Evolutionary conservation across 1,284 basidiomycete species (phyloP).

Genomic region (Leccinum subrobustum): DNA sequence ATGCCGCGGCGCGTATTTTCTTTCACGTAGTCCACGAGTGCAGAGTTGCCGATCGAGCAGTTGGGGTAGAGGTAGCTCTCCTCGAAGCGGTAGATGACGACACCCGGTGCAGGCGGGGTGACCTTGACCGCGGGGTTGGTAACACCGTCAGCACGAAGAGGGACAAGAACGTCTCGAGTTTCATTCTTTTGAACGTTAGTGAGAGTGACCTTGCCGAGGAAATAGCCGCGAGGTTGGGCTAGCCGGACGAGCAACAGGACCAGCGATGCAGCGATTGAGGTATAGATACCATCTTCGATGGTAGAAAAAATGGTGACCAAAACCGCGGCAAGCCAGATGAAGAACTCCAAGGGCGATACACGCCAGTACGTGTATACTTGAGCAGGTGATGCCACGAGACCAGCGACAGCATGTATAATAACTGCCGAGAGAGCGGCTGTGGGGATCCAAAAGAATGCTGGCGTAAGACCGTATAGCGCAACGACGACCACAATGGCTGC

Average conservation of each 20-base stretch:
- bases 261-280: slow-evolving; percentile 78
- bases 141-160: slow-evolving; percentile 63
- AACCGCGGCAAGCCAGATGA: slow-evolving; percentile 90
- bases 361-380: slow-evolving; percentile 95
- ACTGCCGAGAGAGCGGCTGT: slow-evolving; percentile 82
- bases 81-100: slow-evolving; percentile 92
- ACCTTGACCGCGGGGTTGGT: slow-evolving; percentile 76
- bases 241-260: slow-evolving; percentile 87
- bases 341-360: slow-evolving; percentile 88
- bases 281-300: slow-evolving; percentile 96
- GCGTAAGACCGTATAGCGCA: slow-evolving; percentile 90
- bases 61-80: slow-evolving; percentile 96
- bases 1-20: slow-evolving; percentile 72
- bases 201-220: slow-evolving; percentile 78
- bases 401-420: slow-evolving; percentile 94
- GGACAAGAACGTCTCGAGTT: slow-evolving; percentile 83
- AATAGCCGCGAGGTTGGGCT: slow-evolving; percentile 88
- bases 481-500: slow-evolving; percentile 90
- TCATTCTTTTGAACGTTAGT: slow-evolving; percentile 34
- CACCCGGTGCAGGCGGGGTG: slow-evolving; percentile 78
- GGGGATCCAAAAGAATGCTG: slow-evolving; percentile 89
- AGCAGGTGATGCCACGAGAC: slow-evolving; percentile 85
- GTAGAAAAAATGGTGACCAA: slow-evolving; percentile 85
- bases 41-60: slow-evolving; percentile 75
- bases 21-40: slow-evolving; percentile 83